These are phyloP conservation scores for Tetracentron sinense DNA, from an alignment of 164 flowering plant species.

Conservation along the genomic window DNA sequence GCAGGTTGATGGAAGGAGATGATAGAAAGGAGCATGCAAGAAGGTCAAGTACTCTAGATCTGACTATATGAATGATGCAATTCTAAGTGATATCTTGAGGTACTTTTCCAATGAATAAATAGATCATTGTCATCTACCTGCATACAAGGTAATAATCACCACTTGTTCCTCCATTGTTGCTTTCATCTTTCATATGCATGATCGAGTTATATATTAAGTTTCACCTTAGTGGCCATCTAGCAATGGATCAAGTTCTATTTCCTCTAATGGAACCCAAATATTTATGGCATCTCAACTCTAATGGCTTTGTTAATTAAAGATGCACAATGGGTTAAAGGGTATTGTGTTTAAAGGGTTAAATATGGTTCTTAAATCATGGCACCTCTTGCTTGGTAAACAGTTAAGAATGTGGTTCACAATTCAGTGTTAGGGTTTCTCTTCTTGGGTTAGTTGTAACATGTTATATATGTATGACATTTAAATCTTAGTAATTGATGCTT, in stretches of 20 bases:
- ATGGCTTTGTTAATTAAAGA: too few relatives aligned
- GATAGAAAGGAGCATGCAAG: slow-evolving; percentile 19
- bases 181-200: slow-evolving; percentile 8
- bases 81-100: slow-evolving; percentile 83
- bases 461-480: too few relatives aligned
- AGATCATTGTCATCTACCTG: too few relatives aligned
- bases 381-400: too few relatives aligned
- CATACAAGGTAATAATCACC: slow-evolving; percentile 13
- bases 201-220: background rate
- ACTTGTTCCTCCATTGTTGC: slow-evolving; percentile 19
- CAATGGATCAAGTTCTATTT: too few relatives aligned
- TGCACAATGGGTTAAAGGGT: too few relatives aligned
- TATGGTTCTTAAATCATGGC: too few relatives aligned
- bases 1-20: slow-evolving; percentile 31
- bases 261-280: background rate
- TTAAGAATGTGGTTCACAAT: too few relatives aligned
- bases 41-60: slow-evolving; percentile 77
- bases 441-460: too few relatives aligned
- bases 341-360: too few relatives aligned
- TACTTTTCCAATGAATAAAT: slow-evolving; percentile 47
- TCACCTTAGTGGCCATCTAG: background rate
- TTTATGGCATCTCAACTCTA: background rate
- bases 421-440: too few relatives aligned
- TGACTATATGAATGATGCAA: slow-evolving; percentile 69
- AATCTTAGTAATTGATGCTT: too few relatives aligned